Conservation (phyloP, 2,329 filamentous ascomycete genomes). For the Ophidiomyces ophidiicola region DNA sequence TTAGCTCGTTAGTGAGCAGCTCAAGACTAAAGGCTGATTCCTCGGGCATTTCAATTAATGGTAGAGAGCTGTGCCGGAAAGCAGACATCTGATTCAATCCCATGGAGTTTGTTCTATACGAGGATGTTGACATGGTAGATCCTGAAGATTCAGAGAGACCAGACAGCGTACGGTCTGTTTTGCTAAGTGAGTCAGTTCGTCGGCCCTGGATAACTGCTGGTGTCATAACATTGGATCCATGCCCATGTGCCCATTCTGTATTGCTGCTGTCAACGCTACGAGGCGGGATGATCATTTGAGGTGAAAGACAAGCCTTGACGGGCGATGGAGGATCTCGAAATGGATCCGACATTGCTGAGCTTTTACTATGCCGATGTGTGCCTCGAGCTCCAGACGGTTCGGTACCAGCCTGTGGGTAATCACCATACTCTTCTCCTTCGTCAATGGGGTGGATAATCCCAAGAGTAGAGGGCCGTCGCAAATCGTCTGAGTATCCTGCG, state of each 20-base stretch:
- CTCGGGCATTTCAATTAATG: background rate
- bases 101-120: constrained; percentile 12
- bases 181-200: constrained; percentile 28
- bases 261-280: background rate
- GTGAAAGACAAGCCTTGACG: constrained; percentile 11
- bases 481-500: constrained; percentile 38
- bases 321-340: constrained; percentile 14
- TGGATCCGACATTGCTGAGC: constrained; percentile 12
- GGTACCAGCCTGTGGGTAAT: constrained; percentile 14
- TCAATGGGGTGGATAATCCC: constrained; percentile 52
- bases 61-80: constrained; percentile 1
- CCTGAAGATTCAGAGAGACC: constrained; percentile 43
- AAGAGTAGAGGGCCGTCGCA: constrained; percentile 38
- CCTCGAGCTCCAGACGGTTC: constrained; percentile 13
- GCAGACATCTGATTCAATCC: constrained; percentile 9
- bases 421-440: constrained; percentile 49
- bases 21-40: background rate
- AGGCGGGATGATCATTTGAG: constrained; percentile 5
- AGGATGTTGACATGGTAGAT: constrained; percentile 11
- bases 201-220: background rate
- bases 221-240: background rate
- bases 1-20: background rate
- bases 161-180: constrained; percentile 44
- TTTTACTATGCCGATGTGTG: constrained; percentile 14
- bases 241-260: constrained; percentile 1